Evolutionary conservation across 2,329 filamentous ascomycete species (phyloP).

Genomic region (Trichoderma endophyticum): DNA sequence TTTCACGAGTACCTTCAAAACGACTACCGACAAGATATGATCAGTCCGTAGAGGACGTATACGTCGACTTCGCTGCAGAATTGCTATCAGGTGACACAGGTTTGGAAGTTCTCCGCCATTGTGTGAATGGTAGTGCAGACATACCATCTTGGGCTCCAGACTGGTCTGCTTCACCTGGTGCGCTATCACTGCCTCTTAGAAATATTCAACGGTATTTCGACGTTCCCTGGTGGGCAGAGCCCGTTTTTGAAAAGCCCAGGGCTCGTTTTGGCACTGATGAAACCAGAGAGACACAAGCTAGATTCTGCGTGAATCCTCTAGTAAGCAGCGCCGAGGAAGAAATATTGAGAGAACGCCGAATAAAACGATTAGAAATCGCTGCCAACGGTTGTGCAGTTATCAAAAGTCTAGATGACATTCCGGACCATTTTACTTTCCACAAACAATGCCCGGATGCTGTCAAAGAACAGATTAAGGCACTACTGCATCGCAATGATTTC

Average conservation of each 20-base stretch:
- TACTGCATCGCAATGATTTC: neutral
- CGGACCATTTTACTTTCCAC: neutral
- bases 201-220: neutral
- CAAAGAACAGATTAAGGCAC: neutral
- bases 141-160: neutral
- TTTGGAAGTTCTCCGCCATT: neutral
- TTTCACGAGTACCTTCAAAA: neutral
- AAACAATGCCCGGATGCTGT: neutral
- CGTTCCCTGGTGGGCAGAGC: conserved; percentile 5
- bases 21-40: neutral
- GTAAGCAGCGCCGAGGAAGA: neutral
- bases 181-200: neutral
- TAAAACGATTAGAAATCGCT: neutral
- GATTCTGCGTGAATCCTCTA: neutral
- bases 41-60: neutral
- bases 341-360: neutral
- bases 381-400: neutral
- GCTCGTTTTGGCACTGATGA: neutral
- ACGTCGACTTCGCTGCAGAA: neutral
- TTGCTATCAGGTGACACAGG: neutral
- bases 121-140: neutral
- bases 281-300: neutral
- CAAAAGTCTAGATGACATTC: neutral
- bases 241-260: neutral
- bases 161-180: neutral